Percentiles rank a stretch among this genome's conserved stretches.
Conservation (phyloP, 441 rosid genomes). For the California macrophylla region DNA sequence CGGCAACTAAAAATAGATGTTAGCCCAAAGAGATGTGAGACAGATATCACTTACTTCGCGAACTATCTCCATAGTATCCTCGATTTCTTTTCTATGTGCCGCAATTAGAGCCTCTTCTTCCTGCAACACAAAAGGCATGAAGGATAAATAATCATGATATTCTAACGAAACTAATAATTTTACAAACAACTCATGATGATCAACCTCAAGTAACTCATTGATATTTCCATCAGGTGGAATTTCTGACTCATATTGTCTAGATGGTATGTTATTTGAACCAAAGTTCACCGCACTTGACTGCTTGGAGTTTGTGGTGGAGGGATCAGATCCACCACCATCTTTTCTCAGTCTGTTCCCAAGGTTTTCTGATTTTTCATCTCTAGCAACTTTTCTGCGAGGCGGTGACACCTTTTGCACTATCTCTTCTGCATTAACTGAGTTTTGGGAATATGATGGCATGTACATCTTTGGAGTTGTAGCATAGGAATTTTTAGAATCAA, state of each 20-base stretch:
- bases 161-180: not conserved
- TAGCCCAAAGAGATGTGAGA: not conserved
- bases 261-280: slow-evolving; percentile 32
- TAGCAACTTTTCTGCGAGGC: slow-evolving; percentile 59
- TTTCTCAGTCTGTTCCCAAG: slow-evolving; percentile 43
- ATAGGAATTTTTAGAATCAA: slow-evolving; percentile 38
- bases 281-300: slow-evolving; percentile 32
- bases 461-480: slow-evolving; percentile 40
- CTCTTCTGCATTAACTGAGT: slow-evolving; percentile 49
- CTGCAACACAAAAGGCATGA: slow-evolving; percentile 27
- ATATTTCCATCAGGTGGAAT: slow-evolving; percentile 58
- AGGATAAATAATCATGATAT: not conserved
- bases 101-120: slow-evolving; percentile 91
- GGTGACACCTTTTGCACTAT: slow-evolving; percentile 76
- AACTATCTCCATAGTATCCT: slow-evolving; percentile 95
- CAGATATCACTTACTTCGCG: slow-evolving; percentile 57
- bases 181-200: slow-evolving; percentile 11
- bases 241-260: slow-evolving; percentile 41
- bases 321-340: slow-evolving; percentile 47
- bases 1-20: not conserved
- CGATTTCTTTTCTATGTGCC: slow-evolving; percentile 96
- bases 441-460: slow-evolving; percentile 39
- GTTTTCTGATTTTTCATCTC: slow-evolving; percentile 69
- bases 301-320: slow-evolving; percentile 32
- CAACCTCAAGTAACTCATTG: slow-evolving; percentile 79